A percentile compares a stretch with the other conserved stretches of the same genome.
These are phyloP conservation scores for Tilletiopsis washingtonensis DNA, from an alignment of 1,284 basidiomycete species.

Conservation along the genomic window DNA sequence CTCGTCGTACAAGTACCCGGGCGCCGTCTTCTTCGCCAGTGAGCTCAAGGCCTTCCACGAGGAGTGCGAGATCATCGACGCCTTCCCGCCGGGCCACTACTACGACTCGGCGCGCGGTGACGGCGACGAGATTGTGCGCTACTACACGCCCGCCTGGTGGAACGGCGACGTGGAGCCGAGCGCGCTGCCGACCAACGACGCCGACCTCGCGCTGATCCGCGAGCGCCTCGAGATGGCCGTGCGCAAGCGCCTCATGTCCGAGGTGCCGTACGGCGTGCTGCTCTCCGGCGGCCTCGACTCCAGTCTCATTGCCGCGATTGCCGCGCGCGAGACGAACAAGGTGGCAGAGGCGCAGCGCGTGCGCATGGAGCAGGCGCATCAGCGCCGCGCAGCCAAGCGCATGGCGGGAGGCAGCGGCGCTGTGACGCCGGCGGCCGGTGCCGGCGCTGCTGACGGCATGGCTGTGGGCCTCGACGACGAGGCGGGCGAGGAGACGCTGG, in stretches of 20 bases:
- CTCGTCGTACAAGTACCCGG: conserved; percentile 75
- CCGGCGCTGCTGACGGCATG: conserved; percentile 15
- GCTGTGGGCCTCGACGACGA: conserved; percentile 37
- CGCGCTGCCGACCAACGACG: conserved; percentile 58
- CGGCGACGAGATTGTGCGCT: conserved; percentile 45
- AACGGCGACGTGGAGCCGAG: conserved; percentile 50
- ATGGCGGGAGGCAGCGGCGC: conserved; percentile 12
- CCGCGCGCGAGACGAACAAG: conserved; percentile 93
- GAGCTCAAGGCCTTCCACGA: conserved; percentile 89
- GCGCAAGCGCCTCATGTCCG: conserved; percentile 92
- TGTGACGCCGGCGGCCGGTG: conserved; percentile 46
- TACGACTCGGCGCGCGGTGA: conserved; percentile 43
- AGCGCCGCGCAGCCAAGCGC: conserved; percentile 32
- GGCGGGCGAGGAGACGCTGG: conserved; percentile 47
- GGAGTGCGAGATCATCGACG: conserved; percentile 87
- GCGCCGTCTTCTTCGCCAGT: conserved; percentile 82
- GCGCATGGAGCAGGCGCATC: conserved; percentile 53
- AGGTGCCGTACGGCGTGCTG: conserved; percentile 96
- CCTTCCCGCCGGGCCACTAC: conserved; percentile 95
- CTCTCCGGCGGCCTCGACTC: conserved; percentile 93
- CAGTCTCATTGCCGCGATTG: conserved; percentile 90
- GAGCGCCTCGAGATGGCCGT: conserved; percentile 85
- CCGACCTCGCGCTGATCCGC: conserved; percentile 57
- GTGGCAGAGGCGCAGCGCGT: conserved; percentile 52
- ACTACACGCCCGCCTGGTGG: conserved; percentile 48